Conservation (phyloP, 2,329 filamentous ascomycete genomes). For the Leptographium procerum region DNA sequence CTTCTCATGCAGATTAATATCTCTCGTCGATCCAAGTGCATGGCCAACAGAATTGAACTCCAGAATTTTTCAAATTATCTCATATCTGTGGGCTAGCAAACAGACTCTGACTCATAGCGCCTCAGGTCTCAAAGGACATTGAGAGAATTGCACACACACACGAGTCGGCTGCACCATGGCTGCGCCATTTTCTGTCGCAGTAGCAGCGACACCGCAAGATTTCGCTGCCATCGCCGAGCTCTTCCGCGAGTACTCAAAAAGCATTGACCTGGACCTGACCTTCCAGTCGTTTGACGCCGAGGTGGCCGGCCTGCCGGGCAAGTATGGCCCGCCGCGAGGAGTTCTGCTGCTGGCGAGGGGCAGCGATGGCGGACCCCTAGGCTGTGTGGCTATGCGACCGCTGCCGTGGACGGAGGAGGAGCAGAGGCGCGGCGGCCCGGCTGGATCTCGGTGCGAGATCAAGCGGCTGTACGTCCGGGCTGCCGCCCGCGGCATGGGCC, state of each 20-base stretch:
- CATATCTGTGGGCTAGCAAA: too few species aligned
- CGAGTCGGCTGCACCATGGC: neutral
- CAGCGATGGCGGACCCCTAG: neutral
- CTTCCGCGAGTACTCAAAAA: slow-evolving; percentile 9
- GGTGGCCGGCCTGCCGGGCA: slow-evolving; percentile 9
- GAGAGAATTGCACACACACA: too few species aligned
- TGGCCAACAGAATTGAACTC: too few species aligned
- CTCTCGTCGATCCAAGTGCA: too few species aligned
- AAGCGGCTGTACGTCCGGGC: slow-evolving; percentile 10
- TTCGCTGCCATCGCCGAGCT: slow-evolving; percentile 7
- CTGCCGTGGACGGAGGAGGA: neutral
- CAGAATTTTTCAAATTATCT: too few species aligned
- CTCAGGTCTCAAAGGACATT: too few species aligned
- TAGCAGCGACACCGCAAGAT: slow-evolving; percentile 2
- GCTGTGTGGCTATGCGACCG: slow-evolving; percentile 8
- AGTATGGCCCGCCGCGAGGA: slow-evolving; percentile 5
- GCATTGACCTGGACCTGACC: slow-evolving; percentile 12
- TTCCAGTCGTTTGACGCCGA: slow-evolving; percentile 11
- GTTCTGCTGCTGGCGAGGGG: slow-evolving; percentile 6
- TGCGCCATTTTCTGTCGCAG: slow-evolving; percentile 1
- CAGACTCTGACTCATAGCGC: too few species aligned
- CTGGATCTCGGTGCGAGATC: slow-evolving; percentile 9
- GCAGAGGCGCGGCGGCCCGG: neutral
- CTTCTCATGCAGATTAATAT: too few species aligned
- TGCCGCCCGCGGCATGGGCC: slow-evolving; percentile 8